Percentiles rank a stretch among this genome's conserved stretches.
Conservation (phyloP, 2,329 filamentous ascomycete species). For the Erysiphe pulchra region DNA sequence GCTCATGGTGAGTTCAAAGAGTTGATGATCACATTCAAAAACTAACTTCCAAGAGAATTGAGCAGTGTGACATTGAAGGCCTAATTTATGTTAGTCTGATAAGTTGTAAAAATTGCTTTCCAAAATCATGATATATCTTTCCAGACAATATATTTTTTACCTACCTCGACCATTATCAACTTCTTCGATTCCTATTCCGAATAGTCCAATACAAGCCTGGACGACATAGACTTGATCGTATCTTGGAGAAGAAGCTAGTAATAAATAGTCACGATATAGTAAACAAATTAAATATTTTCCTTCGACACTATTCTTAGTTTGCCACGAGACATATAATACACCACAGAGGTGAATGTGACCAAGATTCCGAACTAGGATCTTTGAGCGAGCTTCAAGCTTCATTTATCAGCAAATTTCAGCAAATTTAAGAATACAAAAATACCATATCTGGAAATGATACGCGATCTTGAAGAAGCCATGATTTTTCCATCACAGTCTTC, state of each 20-base stretch:
- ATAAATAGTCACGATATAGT: slow-evolving; percentile 56
- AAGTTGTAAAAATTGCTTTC: neutral
- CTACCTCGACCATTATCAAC: slow-evolving; percentile 50
- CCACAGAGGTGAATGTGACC: slow-evolving; percentile 66
- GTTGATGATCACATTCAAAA: slow-evolving; percentile 50
- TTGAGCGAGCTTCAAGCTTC: slow-evolving; percentile 24
- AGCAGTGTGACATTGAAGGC: slow-evolving; percentile 65
- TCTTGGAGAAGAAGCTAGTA: slow-evolving; percentile 44
- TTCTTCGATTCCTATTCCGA: slow-evolving; percentile 39
- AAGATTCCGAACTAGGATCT: slow-evolving; percentile 47
- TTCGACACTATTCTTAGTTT: slow-evolving; percentile 36
- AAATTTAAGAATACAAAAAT: slow-evolving; percentile 9
- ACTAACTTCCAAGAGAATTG: slow-evolving; percentile 79
- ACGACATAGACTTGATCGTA: slow-evolving; percentile 45
- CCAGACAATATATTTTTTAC: neutral
- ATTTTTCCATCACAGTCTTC: slow-evolving; percentile 49
- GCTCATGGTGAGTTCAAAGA: slow-evolving; percentile 69
- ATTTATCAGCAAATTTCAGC: neutral
- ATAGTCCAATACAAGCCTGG: slow-evolving; percentile 46
- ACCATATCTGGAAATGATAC: slow-evolving; percentile 52
- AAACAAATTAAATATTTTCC: slow-evolving; percentile 69
- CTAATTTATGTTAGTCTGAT: slow-evolving; percentile 18
- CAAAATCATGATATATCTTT: neutral
- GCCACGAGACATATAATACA: slow-evolving; percentile 60
- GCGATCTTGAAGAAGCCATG: slow-evolving; percentile 63